phyloP scores from a whole-genome alignment of 768 basidiomycete genomes.

The Hypholoma sublateritium region DNA sequence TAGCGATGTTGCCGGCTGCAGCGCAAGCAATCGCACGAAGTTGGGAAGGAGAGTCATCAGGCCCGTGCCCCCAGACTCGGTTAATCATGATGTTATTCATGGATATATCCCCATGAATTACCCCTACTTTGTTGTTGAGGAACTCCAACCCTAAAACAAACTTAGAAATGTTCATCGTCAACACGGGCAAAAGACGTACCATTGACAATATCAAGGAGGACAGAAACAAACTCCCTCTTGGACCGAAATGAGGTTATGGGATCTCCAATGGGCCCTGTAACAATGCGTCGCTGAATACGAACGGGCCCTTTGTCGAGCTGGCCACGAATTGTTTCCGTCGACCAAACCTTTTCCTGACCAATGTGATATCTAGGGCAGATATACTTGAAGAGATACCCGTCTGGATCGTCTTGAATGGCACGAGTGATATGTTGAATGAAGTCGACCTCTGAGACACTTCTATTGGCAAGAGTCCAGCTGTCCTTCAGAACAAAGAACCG shows the following conservation, averaged over 20 bases:
- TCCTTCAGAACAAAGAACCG: conserved; percentile 11
- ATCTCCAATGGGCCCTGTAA: conserved; percentile 11
- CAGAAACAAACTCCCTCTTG: conserved; percentile 5
- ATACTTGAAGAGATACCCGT: conserved; percentile 2
- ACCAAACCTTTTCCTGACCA: conserved; percentile 1
- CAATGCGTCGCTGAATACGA: conserved; percentile 5
- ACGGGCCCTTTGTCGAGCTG: neutral
- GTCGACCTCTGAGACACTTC: neutral
- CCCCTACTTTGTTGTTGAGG: neutral
- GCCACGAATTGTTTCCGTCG: neutral
- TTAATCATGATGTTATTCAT: conserved; percentile 6
- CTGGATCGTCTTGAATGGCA: neutral
- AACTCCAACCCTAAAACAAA: neutral
- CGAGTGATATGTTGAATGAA: neutral
- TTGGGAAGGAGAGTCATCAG: conserved; percentile 2
- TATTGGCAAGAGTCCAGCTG: conserved; percentile 1
- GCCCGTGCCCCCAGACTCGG: neutral
- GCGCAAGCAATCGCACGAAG: neutral
- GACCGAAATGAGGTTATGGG: conserved; percentile 13
- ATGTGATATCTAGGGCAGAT: neutral
- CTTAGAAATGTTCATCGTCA: too few species aligned
- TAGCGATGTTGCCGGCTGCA: too few species aligned
- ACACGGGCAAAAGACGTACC: conserved; percentile 1
- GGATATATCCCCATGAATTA: conserved; percentile 4
- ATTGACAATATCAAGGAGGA: conserved; percentile 6